phyloP scores from a whole-genome alignment of 441 rosid genomes.

The California macrophylla region DNA sequence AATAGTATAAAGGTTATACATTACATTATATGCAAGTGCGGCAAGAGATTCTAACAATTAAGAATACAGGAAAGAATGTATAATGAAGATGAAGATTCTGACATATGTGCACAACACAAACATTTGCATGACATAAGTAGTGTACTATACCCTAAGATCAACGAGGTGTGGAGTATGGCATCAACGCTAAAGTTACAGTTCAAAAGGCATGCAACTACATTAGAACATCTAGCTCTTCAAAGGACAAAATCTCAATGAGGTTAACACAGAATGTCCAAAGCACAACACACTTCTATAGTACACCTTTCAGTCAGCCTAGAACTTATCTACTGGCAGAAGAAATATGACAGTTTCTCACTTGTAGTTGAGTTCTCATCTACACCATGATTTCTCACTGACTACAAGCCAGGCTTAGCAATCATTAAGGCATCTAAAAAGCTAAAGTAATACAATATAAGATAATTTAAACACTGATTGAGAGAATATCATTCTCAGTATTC shows the following conservation, averaged over 20 bases:
- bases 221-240: background rate
- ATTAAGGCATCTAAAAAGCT: background rate
- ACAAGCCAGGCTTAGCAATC: background rate
- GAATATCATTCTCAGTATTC: background rate
- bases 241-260: conserved; percentile 1
- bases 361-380: background rate
- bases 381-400: background rate
- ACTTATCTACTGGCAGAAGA: background rate
- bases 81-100: background rate
- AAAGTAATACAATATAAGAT: background rate
- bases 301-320: background rate
- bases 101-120: background rate
- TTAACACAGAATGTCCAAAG: background rate
- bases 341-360: background rate
- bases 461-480: background rate
- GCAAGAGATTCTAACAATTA: background rate
- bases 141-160: background rate
- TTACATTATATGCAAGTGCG: background rate
- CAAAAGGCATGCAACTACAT: background rate
- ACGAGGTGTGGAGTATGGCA: background rate
- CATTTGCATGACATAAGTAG: background rate
- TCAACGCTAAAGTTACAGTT: background rate
- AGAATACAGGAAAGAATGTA: background rate
- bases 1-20: background rate
- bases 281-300: background rate